phyloP scores from a whole-genome alignment of 495 filamentous ascomycete species.

The Aspergillus sclerotioniger region DNA sequence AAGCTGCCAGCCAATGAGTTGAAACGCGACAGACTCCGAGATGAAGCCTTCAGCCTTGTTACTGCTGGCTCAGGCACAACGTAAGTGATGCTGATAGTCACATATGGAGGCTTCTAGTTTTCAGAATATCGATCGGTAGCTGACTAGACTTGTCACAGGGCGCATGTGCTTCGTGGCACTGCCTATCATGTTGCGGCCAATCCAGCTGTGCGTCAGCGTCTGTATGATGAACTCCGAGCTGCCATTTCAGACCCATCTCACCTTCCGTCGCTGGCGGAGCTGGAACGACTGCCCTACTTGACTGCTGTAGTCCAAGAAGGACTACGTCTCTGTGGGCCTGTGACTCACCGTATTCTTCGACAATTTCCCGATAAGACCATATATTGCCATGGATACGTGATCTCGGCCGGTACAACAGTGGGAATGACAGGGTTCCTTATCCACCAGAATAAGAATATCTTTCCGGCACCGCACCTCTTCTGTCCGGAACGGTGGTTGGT shows the following conservation, averaged over 20 bases:
- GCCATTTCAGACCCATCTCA: constrained; percentile 7
- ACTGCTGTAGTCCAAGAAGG: neutral
- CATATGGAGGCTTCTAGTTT: neutral
- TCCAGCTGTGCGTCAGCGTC: neutral
- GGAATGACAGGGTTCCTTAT: constrained; percentile 1
- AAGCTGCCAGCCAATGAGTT: constrained; percentile 9
- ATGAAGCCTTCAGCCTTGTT: constrained; percentile 10
- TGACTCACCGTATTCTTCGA: neutral
- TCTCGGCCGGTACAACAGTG: neutral
- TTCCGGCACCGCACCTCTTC: neutral
- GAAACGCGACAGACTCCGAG: constrained; percentile 6
- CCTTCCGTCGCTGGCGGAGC: neutral
- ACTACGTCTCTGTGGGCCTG: constrained; percentile 7
- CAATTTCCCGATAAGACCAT: constrained; percentile 2
- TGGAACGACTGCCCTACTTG: constrained; percentile 6
- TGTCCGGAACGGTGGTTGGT: neutral
- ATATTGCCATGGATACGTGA: neutral
- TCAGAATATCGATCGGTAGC: neutral
- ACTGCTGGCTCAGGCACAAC: constrained; percentile 13
- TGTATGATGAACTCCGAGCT: constrained; percentile 3
- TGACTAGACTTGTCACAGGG: neutral
- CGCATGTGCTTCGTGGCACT: neutral
- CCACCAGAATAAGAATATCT: neutral
- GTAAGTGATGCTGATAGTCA: constrained; percentile 3
- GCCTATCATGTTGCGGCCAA: constrained; percentile 11